These are phyloP conservation scores for Saururus chinensis DNA, from an alignment of 164 flowering plant genomes.

Conservation along the genomic window DNA sequence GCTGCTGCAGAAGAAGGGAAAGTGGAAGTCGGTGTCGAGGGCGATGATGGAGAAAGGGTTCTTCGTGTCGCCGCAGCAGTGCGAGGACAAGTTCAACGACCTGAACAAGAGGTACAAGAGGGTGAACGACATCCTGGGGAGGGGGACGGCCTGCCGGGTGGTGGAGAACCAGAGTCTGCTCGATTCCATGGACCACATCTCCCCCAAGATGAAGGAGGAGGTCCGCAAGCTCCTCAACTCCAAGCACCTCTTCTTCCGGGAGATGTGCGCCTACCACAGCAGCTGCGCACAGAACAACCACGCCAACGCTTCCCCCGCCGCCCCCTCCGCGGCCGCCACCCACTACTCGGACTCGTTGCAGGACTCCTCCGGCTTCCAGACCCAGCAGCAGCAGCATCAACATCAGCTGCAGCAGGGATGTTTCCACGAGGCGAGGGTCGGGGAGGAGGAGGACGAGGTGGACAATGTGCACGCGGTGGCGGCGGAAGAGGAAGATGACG, in stretches of 20 bases:
- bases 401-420: constrained; percentile 24
- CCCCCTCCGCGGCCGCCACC: constrained; percentile 20
- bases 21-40: constrained; percentile 77
- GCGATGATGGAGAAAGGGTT: constrained; percentile 91
- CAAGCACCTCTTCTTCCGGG: constrained; percentile 85
- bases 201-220: constrained; percentile 78
- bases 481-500: constrained; percentile 31
- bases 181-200: constrained; percentile 60
- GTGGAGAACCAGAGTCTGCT: constrained; percentile 88
- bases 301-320: constrained; percentile 7
- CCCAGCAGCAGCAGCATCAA: constrained; percentile 6
- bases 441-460: constrained; percentile 16
- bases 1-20: constrained; percentile 75
- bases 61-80: constrained; percentile 90
- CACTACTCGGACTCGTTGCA: background rate
- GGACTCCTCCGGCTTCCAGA: background rate
- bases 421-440: constrained; percentile 24
- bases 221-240: constrained; percentile 78
- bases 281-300: constrained; percentile 35
- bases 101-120: constrained; percentile 94
- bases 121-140: constrained; percentile 83
- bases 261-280: constrained; percentile 96
- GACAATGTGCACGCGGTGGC: constrained; percentile 17
- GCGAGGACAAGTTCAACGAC: constrained; percentile 96
- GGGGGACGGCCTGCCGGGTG: constrained; percentile 76